Conservation (phyloP, 2,329 filamentous ascomycete species). For the Coniochaeta prunicola region DNA sequence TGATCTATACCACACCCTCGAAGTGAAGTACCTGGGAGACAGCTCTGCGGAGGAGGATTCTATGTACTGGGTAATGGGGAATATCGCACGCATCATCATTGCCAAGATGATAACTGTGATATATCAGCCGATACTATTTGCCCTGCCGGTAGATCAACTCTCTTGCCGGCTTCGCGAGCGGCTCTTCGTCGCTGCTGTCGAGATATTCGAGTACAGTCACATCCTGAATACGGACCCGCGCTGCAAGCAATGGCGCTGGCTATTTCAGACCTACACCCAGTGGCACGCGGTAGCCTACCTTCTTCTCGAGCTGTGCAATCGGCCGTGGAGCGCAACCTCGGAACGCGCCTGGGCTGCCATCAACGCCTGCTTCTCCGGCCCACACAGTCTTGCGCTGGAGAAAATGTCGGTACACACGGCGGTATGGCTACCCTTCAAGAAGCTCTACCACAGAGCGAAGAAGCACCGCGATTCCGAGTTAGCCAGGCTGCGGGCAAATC, state of each 20-base stretch:
- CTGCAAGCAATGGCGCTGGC: constrained; percentile 47
- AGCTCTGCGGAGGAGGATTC: constrained; percentile 36
- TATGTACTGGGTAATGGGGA: constrained; percentile 44
- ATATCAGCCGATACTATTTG: constrained; percentile 44
- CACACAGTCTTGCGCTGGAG: constrained; percentile 33
- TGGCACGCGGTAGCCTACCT: constrained; percentile 53
- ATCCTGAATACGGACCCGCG: constrained; percentile 42
- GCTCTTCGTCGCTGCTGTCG: constrained; percentile 42
- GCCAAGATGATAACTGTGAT: constrained; percentile 48
- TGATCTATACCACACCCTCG: constrained; percentile 30
- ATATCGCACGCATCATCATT: constrained; percentile 40
- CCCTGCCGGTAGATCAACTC: constrained; percentile 22
- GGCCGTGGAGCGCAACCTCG: constrained; percentile 28
- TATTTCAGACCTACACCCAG: constrained; percentile 52
- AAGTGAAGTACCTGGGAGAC: constrained; percentile 45
- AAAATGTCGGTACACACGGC: constrained; percentile 37
- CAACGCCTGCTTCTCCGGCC: constrained; percentile 19
- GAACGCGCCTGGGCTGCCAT: constrained; percentile 20
- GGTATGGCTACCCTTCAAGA: constrained; percentile 47
- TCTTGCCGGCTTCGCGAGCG: constrained; percentile 22
- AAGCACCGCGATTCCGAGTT: constrained; percentile 45
- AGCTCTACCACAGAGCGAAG: constrained; percentile 44
- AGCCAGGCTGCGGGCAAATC: constrained; percentile 37
- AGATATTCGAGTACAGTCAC: constrained; percentile 49
- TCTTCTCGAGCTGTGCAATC: constrained; percentile 40